Evolutionary conservation across 768 basidiomycete genomes (phyloP), one percentile per base, ranked within the genome.

Genomic region (Phaeotremella fagi): DNA sequence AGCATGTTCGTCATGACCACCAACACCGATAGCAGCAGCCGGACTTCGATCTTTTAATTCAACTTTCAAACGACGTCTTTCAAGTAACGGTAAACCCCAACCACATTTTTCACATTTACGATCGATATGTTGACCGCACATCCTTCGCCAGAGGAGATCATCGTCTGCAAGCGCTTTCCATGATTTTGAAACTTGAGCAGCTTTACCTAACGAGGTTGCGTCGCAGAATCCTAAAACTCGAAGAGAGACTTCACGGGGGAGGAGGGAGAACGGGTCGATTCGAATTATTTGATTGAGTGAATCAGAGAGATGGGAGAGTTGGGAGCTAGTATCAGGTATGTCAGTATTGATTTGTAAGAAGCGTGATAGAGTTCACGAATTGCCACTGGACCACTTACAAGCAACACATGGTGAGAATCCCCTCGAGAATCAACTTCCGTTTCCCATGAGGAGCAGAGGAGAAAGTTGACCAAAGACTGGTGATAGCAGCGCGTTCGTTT

Each of bases 121-220:
- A 18, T 94, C 94, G 50, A 99, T 98, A 58, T 99, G 95, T 72
- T 99, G 95, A 70, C 94, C 90, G 73, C 95, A 98, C 71, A 99
- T 98, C 20, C 85, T 84, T 35, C 86, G 81, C 95, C 95, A 99
- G 45, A 99, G 82, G 42, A 90, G 78, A 65, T 99, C 88, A 71
- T 98, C 94, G 75, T 98, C 94, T 0, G 94, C 94, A 5, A 97
- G 82, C 24, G 75, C 76, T 67, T 82, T 86, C 95, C 95, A 99
- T 3, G 80, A 81, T 47, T 79, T 82, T 48, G 82, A 84, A 44
- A 97, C 90, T 71, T 95, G 92, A 0, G 91, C 90, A 4, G 92
- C 92, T 36, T 90, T 85, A 58, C 91, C 91, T 4, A 97, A 82
- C 11, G 90, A 92, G 9, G 83, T 89, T 18, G 92, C 90, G 68